These are phyloP conservation scores for Groenewaldozyma auringiensis DNA, from an alignment of 1,139 yeast species.

Conservation along the genomic window DNA sequence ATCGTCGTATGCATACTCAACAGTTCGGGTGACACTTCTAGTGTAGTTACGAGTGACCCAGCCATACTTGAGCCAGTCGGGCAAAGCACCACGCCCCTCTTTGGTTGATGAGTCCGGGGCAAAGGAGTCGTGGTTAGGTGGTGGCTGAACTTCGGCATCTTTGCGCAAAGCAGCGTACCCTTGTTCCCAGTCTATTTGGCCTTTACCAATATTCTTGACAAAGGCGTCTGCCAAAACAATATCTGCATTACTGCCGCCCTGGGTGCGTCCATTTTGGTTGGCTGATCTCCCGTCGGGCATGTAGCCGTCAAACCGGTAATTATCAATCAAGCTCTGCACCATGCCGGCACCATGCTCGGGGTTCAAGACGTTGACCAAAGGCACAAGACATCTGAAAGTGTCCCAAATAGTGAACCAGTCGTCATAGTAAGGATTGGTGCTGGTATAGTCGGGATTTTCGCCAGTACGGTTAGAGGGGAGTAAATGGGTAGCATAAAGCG, in stretches of 20 bases:
- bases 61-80: constrained; percentile 11
- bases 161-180: constrained; percentile 35
- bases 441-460: constrained; percentile 29
- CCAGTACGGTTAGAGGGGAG: constrained; percentile 37
- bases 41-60: constrained; percentile 18
- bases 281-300: constrained; percentile 38
- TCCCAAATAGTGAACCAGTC: constrained; percentile 41
- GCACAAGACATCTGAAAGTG: constrained; percentile 34
- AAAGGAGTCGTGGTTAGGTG: constrained; percentile 10
- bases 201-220: constrained; percentile 27
- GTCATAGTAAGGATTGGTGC: constrained; percentile 32
- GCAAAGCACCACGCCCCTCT: constrained; percentile 12
- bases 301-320: constrained; percentile 33
- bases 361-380: constrained; percentile 30
- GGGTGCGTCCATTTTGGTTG: constrained; percentile 36
- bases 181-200: constrained; percentile 29
- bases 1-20: constrained; percentile 38
- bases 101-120: constrained; percentile 11
- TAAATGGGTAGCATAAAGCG: constrained; percentile 34
- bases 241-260: constrained; percentile 39
- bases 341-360: constrained; percentile 32
- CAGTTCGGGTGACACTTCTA: constrained; percentile 34
- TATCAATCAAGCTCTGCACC: constrained; percentile 30
- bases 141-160: constrained; percentile 33
- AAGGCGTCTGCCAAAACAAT: constrained; percentile 38